These are phyloP conservation scores for Huntiella moniliformis DNA, from an alignment of 2,329 filamentous ascomycete species.

Conservation along the genomic window DNA sequence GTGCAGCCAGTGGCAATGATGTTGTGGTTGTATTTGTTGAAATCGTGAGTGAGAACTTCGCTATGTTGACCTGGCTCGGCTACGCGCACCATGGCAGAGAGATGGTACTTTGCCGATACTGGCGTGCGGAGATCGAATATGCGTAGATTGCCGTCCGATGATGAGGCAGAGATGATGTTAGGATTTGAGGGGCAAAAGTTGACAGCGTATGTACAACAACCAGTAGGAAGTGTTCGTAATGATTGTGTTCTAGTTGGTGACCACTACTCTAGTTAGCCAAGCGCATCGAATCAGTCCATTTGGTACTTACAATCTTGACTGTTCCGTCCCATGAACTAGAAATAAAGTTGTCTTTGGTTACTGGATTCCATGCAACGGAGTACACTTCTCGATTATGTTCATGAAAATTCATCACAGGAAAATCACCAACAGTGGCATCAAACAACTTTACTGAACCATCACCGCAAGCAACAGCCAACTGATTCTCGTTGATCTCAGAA, in stretches of 20 bases:
- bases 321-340: conserved; percentile 93
- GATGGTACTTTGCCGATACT: conserved; percentile 69
- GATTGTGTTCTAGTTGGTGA: conserved; percentile 58
- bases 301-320: conserved; percentile 52
- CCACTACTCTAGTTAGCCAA: conserved; percentile 36
- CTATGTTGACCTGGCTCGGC: conserved; percentile 34
- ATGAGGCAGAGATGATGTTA: conserved; percentile 68
- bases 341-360: conserved; percentile 76
- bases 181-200: conserved; percentile 79
- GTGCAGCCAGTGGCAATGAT: conserved; percentile 79
- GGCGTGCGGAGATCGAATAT: conserved; percentile 86
- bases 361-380: conserved; percentile 77
- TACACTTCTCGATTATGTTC: conserved; percentile 91
- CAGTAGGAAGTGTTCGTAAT: conserved; percentile 70
- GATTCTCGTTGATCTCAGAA: conserved; percentile 93
- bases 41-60: conserved; percentile 87
- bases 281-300: neutral
- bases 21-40: conserved; percentile 90
- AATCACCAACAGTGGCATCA: conserved; percentile 62
- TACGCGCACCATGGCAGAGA: conserved; percentile 65
- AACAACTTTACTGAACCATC: conserved; percentile 93
- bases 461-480: conserved; percentile 72
- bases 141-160: conserved; percentile 72
- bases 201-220: conserved; percentile 87
- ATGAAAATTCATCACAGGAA: conserved; percentile 78